Evolutionary conservation across 2,329 filamentous ascomycete genomes (phyloP).

Genomic region (Pseudopithomyces maydicus): DNA sequence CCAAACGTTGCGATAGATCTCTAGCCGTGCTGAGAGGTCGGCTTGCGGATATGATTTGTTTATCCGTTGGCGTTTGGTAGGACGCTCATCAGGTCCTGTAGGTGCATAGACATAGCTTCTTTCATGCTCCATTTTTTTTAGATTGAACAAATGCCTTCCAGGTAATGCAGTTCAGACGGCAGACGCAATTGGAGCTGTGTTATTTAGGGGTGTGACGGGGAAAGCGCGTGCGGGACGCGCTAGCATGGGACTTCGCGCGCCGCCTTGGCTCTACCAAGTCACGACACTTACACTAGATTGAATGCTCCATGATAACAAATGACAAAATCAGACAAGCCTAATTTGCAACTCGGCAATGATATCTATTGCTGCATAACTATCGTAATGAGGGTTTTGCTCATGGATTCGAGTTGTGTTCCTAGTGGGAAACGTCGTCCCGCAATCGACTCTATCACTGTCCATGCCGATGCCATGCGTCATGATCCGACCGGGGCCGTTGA

Average conservation of each 20-base stretch:
- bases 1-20: slow-evolving; percentile 69
- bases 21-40: slow-evolving; percentile 55
- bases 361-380: too few relatives aligned
- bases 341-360: too few relatives aligned
- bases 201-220: slow-evolving; percentile 14
- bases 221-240: slow-evolving; percentile 23
- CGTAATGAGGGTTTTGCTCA: too few relatives aligned
- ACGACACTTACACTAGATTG: too few relatives aligned
- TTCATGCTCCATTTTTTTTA: slow-evolving; percentile 52
- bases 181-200: neutral
- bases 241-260: slow-evolving; percentile 33
- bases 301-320: too few relatives aligned
- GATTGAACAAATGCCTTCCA: neutral
- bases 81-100: slow-evolving; percentile 37
- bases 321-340: too few relatives aligned
- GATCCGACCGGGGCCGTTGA: too few relatives aligned
- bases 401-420: too few relatives aligned
- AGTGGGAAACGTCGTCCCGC: too few relatives aligned
- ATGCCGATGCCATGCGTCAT: too few relatives aligned
- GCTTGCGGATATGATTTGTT: slow-evolving; percentile 31
- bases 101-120: slow-evolving; percentile 54
- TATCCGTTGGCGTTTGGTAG: slow-evolving; percentile 49
- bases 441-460: too few relatives aligned
- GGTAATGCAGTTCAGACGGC: neutral
- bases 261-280: too few relatives aligned